Evolutionary conservation across 345 rosid genomes (phyloP), one percentile per base, ranked within the genome.

Genomic region (Turnera subulata): DNA sequence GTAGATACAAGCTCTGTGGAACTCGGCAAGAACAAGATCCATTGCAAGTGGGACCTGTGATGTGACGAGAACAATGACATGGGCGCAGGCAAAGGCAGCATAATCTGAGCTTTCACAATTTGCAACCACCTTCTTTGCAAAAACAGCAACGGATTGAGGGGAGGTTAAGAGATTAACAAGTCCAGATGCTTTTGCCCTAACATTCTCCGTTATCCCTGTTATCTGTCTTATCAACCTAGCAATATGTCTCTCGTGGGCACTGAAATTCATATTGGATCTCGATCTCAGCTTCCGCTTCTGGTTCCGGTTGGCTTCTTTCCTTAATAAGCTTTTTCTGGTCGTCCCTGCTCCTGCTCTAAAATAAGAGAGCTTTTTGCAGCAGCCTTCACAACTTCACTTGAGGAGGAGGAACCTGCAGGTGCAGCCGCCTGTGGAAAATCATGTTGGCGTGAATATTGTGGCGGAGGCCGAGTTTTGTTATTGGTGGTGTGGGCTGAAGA

Each of bases 21-120:
- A 75, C 67, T 87, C 95, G 22, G 97, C 92, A 58, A 93, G 90
- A 71, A 89, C 66, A 70, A 89, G 66, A 77, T 93, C 96, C 89
- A 85, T 82, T 47, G 72, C 75, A 26, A 79, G 70, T 63, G 97
- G 96, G 58, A 82, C 74, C 99, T 89, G 78, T 11, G 96, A 84
- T 33, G 84, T 67, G 58, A 93, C 84, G 18, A 75, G 76, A 69
- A 85, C 86, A 55, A 87, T 80, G 56, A 87, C 90, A 26, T 87
- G 68, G 50, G 82, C 85, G 66, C 81, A 73, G 15, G 95, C 95
- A 71, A 87, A 89, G 54, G 79, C 76, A 18, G 83, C 69, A 76
- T 51, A 70, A 72, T 70, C 78, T 23, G 86, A 88, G 72, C 74
- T 80, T 70, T 59, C 81, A 70, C 82, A 76, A 55, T 63, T 73